Conservation (phyloP, 2,329 filamentous ascomycete species). For the Xylariomycetidae sp. region DNA sequence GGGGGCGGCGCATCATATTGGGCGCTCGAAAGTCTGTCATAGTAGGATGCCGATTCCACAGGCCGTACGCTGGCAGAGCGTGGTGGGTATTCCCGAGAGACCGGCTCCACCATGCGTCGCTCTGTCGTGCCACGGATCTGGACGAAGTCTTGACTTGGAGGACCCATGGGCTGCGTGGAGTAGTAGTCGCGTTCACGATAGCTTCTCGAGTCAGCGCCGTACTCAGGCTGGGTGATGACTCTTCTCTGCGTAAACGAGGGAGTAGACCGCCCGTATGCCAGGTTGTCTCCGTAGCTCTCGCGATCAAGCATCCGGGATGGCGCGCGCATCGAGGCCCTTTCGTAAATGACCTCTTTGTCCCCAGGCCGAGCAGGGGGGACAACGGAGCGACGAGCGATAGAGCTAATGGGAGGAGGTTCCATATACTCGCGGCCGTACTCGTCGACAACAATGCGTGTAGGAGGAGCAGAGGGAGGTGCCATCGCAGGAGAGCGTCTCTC, state of each 20-base stretch:
- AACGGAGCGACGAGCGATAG: slow-evolving; percentile 41
- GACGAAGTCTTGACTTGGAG: slow-evolving; percentile 39
- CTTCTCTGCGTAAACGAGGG: slow-evolving; percentile 47
- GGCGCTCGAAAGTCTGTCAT: slow-evolving; percentile 38
- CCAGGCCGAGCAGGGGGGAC: slow-evolving; percentile 36
- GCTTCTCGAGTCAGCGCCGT: slow-evolving; percentile 44
- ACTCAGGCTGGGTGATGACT: slow-evolving; percentile 59
- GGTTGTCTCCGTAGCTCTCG: slow-evolving; percentile 43
- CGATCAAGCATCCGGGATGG: slow-evolving; percentile 43
- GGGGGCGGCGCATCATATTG: slow-evolving; percentile 34
- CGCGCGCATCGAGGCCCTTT: slow-evolving; percentile 51
- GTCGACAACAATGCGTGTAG: slow-evolving; percentile 70
- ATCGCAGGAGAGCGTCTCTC: slow-evolving; percentile 42
- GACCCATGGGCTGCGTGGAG: slow-evolving; percentile 41
- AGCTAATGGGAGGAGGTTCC: slow-evolving; percentile 42
- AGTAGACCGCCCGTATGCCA: slow-evolving; percentile 45
- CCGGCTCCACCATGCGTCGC: slow-evolving; percentile 37
- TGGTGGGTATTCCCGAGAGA: slow-evolving; percentile 46
- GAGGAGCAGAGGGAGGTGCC: slow-evolving; percentile 43
- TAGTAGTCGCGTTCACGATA: slow-evolving; percentile 56
- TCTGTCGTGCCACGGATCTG: slow-evolving; percentile 39
- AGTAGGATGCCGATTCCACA: slow-evolving; percentile 37
- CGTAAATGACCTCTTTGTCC: slow-evolving; percentile 58
- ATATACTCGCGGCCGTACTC: slow-evolving; percentile 75
- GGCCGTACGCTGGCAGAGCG: slow-evolving; percentile 56